phyloP scores from a whole-genome alignment of 805 yeast species.

The Saccharomycopsis selenospora region DNA sequence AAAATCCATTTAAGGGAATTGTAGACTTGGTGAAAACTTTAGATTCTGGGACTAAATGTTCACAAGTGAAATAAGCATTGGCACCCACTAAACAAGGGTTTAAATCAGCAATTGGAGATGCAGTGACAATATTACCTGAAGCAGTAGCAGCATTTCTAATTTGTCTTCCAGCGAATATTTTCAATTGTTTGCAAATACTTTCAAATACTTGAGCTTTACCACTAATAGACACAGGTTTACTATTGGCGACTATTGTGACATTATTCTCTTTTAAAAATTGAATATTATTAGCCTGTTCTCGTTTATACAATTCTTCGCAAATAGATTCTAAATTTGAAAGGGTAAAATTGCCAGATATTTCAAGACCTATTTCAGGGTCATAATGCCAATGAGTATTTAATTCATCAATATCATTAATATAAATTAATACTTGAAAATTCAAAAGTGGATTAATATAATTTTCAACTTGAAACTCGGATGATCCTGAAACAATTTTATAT shows the following conservation, averaged over 20 bases:
- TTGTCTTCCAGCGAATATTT: slow-evolving; percentile 43
- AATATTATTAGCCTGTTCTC: neutral
- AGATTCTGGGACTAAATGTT: slow-evolving; percentile 24
- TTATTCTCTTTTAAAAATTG: slow-evolving; percentile 16
- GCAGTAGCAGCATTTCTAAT: slow-evolving; percentile 44
- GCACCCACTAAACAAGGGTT: slow-evolving; percentile 40
- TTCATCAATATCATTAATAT: slow-evolving; percentile 38
- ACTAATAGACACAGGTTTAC: slow-evolving; percentile 18
- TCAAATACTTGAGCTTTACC: slow-evolving; percentile 31
- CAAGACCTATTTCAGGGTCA: slow-evolving; percentile 35
- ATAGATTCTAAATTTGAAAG: slow-evolving; percentile 34
- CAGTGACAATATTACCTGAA: slow-evolving; percentile 43
- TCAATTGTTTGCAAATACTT: slow-evolving; percentile 36
- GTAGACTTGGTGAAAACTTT: slow-evolving; percentile 21
- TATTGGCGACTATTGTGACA: slow-evolving; percentile 1
- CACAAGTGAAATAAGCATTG: slow-evolving; percentile 33
- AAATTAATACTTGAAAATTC: slow-evolving; percentile 34
- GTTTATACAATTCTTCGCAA: slow-evolving; percentile 27
- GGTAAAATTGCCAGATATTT: slow-evolving; percentile 37
- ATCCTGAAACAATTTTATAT: slow-evolving; percentile 39
- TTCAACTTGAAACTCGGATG: slow-evolving; percentile 42
- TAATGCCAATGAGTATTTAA: slow-evolving; percentile 31
- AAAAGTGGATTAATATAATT: slow-evolving; percentile 36
- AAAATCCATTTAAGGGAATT: slow-evolving; percentile 35
- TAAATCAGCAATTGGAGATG: slow-evolving; percentile 43